Evolutionary conservation across 2,329 filamentous ascomycete species (phyloP).

Genomic region (Colletotrichum musicola): DNA sequence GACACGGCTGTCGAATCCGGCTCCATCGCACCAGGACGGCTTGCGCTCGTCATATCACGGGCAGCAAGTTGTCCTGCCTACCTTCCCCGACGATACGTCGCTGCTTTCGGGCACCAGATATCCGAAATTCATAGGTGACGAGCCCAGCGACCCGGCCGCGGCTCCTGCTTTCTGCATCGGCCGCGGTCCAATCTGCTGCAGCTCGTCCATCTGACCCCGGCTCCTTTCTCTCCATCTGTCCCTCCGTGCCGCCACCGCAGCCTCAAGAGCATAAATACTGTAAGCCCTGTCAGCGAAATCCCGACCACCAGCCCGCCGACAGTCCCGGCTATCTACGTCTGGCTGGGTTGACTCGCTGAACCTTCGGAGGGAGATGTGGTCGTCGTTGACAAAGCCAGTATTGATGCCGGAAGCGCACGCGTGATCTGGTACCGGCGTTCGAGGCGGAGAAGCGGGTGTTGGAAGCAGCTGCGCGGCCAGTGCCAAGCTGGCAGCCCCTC

Average conservation of each 20-base stretch:
- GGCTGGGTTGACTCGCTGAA: background rate
- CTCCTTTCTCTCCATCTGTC: background rate
- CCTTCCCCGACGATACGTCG: background rate
- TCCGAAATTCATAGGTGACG: background rate
- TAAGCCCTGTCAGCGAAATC: background rate
- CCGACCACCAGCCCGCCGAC: slow-evolving; percentile 6
- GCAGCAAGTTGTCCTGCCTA: too few relatives aligned
- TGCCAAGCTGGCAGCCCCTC: too few relatives aligned
- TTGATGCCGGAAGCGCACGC: background rate
- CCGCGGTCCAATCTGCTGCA: background rate
- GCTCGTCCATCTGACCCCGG: background rate
- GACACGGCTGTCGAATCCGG: background rate
- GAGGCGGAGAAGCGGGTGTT: too few relatives aligned
- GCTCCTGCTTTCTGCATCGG: background rate
- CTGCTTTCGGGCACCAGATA: background rate
- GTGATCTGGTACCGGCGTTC: background rate
- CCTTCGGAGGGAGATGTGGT: background rate
- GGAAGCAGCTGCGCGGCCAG: too few relatives aligned
- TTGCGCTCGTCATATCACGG: background rate
- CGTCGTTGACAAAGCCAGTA: background rate
- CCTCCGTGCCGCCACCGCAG: background rate
- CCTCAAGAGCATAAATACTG: slow-evolving; percentile 4
- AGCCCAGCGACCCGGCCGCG: background rate
- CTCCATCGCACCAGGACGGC: too few relatives aligned
- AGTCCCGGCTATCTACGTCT: slow-evolving; percentile 20